Evolutionary conservation across 192 early-diverging fungal species (phyloP).

Genomic region (Entomortierella parvispora): DNA sequence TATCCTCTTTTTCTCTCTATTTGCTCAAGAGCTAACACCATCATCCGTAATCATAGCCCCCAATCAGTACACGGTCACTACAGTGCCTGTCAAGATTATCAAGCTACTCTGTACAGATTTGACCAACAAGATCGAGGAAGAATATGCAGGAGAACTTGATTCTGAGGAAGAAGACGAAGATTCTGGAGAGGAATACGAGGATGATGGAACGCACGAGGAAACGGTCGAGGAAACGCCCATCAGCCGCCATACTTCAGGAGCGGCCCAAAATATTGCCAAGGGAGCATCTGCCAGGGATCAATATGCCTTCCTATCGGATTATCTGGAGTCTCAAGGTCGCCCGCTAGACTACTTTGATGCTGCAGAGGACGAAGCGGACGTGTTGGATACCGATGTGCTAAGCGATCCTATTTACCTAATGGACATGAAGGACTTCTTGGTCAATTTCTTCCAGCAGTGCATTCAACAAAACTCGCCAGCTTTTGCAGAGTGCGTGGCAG

Average conservation of each 20-base stretch:
- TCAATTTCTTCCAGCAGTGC: slow-evolving; percentile 64
- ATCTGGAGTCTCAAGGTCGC: slow-evolving; percentile 37
- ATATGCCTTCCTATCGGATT: slow-evolving; percentile 8
- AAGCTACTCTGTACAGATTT: slow-evolving; percentile 84
- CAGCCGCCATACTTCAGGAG: too few species aligned
- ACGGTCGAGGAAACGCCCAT: slow-evolving; percentile 2
- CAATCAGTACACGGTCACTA: slow-evolving; percentile 77
- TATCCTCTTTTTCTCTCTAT: background rate
- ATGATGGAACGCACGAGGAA: background rate
- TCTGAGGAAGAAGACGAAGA: slow-evolving; percentile 59
- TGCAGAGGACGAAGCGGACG: slow-evolving; percentile 58
- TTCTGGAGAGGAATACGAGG: slow-evolving; percentile 52
- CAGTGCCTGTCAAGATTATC: slow-evolving; percentile 86
- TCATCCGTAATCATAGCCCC: slow-evolving; percentile 57
- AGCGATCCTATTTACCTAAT: slow-evolving; percentile 70
- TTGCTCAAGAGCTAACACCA: background rate
- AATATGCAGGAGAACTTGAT: slow-evolving; percentile 42
- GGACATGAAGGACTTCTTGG: slow-evolving; percentile 67
- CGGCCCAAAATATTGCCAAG: too few species aligned
- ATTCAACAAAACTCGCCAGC: slow-evolving; percentile 12
- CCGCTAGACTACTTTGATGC: slow-evolving; percentile 16
- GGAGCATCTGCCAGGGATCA: background rate
- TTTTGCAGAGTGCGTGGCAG: slow-evolving; percentile 5
- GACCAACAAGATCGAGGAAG: slow-evolving; percentile 68
- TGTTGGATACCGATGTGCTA: slow-evolving; percentile 69